These are phyloP conservation scores for Lolium multiflorum DNA, from an alignment of 176 grass and related monocot genomes.

Conservation along the genomic window DNA sequence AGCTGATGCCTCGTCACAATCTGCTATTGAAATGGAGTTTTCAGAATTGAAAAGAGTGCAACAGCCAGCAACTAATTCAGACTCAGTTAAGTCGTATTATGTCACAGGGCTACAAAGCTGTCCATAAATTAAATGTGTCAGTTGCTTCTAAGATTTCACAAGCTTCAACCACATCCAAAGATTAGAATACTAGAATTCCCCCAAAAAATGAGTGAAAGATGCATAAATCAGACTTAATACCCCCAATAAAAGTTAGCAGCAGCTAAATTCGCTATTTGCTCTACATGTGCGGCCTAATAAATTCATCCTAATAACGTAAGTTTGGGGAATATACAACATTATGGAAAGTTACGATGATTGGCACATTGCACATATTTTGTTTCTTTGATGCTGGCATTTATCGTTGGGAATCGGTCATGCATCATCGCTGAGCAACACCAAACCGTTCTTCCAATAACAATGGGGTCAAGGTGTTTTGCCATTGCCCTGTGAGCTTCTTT, in stretches of 20 bases:
- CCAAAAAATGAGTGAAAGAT: not conserved
- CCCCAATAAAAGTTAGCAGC: not conserved
- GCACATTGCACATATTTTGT: not conserved
- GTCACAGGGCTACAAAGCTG: not conserved
- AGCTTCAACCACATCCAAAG: not conserved
- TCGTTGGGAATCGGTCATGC: not conserved
- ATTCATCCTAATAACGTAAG: not conserved
- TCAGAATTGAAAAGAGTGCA: not conserved
- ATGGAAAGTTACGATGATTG: not conserved
- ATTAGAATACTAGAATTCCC: not conserved
- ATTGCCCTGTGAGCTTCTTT: not conserved
- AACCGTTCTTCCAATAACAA: not conserved
- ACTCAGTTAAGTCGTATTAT: not conserved
- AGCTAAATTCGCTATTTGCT: not conserved
- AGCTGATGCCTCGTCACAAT: not conserved
- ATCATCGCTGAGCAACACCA: not conserved
- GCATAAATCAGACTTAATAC: not conserved
- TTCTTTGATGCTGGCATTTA: slow-evolving; percentile 17
- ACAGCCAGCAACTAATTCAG: slow-evolving; percentile 20
- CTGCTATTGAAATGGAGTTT: not conserved
- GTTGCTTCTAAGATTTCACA: not conserved
- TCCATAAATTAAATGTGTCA: slow-evolving; percentile 1
- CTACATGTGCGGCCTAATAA: not conserved
- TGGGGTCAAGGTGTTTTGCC: slow-evolving; percentile 5
- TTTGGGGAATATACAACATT: not conserved